Evolutionary conservation across 345 rosid genomes (phyloP).

Genomic region (Alliaria petiolata): DNA sequence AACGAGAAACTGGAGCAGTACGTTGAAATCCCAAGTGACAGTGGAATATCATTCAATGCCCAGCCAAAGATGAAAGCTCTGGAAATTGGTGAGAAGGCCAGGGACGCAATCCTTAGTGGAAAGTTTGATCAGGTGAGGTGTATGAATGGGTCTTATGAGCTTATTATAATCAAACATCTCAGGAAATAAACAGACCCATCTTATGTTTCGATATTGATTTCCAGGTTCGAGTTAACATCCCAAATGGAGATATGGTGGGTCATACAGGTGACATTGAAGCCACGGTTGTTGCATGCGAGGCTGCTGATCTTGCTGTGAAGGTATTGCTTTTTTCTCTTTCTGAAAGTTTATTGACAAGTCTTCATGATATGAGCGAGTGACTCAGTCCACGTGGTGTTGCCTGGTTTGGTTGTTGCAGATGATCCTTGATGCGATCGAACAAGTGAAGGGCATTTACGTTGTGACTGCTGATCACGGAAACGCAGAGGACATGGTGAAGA

Average conservation of each 20-base stretch:
- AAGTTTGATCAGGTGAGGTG: constrained; percentile 78
- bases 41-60: constrained; percentile 84
- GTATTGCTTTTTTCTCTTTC: constrained; percentile 30
- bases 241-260: constrained; percentile 97
- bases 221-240: constrained; percentile 85
- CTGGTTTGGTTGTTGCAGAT: constrained; percentile 47
- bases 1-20: constrained; percentile 72
- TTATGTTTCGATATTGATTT: constrained; percentile 1
- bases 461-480: constrained; percentile 98
- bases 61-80: constrained; percentile 95
- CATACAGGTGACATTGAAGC: constrained; percentile 94
- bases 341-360: background rate
- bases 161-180: background rate
- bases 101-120: constrained; percentile 77
- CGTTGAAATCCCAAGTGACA: constrained; percentile 92
- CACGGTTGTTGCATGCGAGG: constrained; percentile 82
- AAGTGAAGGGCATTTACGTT: constrained; percentile 87
- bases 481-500: constrained; percentile 98
- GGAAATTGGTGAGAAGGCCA: constrained; percentile 85
- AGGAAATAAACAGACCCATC: background rate
- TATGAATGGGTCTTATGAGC: background rate
- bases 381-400: background rate
- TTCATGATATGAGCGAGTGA: background rate
- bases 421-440: constrained; percentile 74
- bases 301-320: constrained; percentile 88